Base-by-base conservation (phyloP, 1,284 basidiomycete genomes). In the Thelephora terrestris region DNA sequence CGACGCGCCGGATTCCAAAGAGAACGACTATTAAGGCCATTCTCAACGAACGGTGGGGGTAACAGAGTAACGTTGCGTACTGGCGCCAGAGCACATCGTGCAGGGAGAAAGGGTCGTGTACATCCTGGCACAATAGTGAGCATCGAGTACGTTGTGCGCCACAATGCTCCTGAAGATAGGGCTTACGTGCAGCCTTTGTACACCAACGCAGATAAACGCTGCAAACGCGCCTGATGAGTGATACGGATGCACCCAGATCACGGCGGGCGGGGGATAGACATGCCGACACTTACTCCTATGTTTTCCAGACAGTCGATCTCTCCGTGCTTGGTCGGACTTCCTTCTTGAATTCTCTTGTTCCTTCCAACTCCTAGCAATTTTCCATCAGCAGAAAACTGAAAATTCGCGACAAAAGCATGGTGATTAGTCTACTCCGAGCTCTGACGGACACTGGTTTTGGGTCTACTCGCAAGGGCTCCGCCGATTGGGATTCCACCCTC, bases 271-370 rank as follows among this genome's bases (percentile, higher is more conserved):
- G 29, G 4, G 29, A 14, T 12, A 32, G 29, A 32, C 7, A 14
- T 10, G 29, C 37, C 14, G 38, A 25, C 10, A 42, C 25, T 23
- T 17, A 42, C 39, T 25, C 39, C 39, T 5, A 42, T 21, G 39
- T 21, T 42, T 7, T 42, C 39, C n/a, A 42, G 39, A 42, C 39
- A 42, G n/a, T 42, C 39, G 39, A 42, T 42, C 39, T 42, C 39
- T 42, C 39, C 39, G 25, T 42, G 39, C n/a, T 25, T 17, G 3
- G 39, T 42, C 17, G 39, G 21, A n/a, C 39, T 42, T 12, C 25
- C 25, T n/a, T 42, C 39, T 18, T 42, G 39, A 14, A 42, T 18
- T n/a, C 39, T 17, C 39, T 42, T 42, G 17, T 42, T 42, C n/a
- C 39, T 42, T 21, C 39, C 39, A 5, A 42, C 39, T 12, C 39